Conservation (phyloP, 495 filamentous ascomycete species). For the Xanthoparmelia taractica region DNA sequence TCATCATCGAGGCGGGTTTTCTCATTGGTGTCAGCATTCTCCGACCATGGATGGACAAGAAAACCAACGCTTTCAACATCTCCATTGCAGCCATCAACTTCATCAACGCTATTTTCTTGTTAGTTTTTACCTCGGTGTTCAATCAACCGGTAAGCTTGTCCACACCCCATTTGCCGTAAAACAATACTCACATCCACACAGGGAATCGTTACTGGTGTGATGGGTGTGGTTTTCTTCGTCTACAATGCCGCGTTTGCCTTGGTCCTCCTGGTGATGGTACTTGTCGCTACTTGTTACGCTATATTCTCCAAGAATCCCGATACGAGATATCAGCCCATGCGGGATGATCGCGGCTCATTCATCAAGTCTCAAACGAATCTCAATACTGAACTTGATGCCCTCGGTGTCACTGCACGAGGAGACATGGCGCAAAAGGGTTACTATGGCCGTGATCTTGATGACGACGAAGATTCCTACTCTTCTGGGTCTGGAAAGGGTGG, state of each 20-base stretch:
- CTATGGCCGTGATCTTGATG: slow-evolving; percentile 62
- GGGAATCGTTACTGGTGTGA: slow-evolving; percentile 78
- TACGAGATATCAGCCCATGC: slow-evolving; percentile 92
- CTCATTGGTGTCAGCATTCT: slow-evolving; percentile 73
- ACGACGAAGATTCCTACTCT: slow-evolving; percentile 65
- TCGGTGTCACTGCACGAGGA: slow-evolving; percentile 86
- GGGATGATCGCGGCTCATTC: slow-evolving; percentile 91
- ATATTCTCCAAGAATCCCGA: slow-evolving; percentile 93
- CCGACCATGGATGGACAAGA: slow-evolving; percentile 98
- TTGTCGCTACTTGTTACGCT: slow-evolving; percentile 74
- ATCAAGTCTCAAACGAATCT: slow-evolving; percentile 96
- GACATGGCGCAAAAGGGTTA: slow-evolving; percentile 63
- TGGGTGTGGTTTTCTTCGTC: slow-evolving; percentile 91
- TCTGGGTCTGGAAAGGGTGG: slow-evolving; percentile 31
- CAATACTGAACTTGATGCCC: slow-evolving; percentile 82
- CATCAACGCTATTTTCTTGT: slow-evolving; percentile 76
- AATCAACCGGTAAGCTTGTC: slow-evolving; percentile 61
- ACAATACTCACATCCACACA: slow-evolving; percentile 22
- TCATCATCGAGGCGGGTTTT: slow-evolving; percentile 76
- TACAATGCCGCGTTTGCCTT: slow-evolving; percentile 82
- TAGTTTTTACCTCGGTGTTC: slow-evolving; percentile 78
- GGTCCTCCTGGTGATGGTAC: slow-evolving; percentile 77
- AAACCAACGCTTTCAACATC: slow-evolving; percentile 96
- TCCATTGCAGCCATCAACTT: slow-evolving; percentile 86
- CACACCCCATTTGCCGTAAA: not conserved